Evolutionary conservation across 2,329 filamentous ascomycete genomes (phyloP).

Genomic region (Exserohilum turcica): DNA sequence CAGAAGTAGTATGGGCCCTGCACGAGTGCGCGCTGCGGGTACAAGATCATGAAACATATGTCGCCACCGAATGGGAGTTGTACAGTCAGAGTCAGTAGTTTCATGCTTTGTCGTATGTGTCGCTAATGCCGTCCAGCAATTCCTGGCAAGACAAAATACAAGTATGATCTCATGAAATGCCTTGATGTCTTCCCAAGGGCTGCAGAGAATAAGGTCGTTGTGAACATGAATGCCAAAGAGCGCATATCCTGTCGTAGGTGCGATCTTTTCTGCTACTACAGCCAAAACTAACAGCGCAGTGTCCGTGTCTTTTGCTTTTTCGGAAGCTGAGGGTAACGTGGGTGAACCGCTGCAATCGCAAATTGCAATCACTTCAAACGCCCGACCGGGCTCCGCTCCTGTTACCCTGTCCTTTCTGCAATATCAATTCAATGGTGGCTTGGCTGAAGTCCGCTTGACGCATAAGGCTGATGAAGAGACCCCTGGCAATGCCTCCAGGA

Average conservation of each 20-base stretch:
- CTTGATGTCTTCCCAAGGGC: slow-evolving; percentile 48
- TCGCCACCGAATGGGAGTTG: slow-evolving; percentile 64
- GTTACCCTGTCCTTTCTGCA: slow-evolving; percentile 56
- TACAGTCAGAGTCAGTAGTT: slow-evolving; percentile 39
- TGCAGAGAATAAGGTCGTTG: slow-evolving; percentile 48
- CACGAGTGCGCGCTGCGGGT: slow-evolving; percentile 58
- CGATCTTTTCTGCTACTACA: slow-evolving; percentile 34
- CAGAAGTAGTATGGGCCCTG: slow-evolving; percentile 59
- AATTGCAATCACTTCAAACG: slow-evolving; percentile 57
- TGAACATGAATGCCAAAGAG: slow-evolving; percentile 56
- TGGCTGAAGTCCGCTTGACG: slow-evolving; percentile 40
- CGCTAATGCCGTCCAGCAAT: slow-evolving; percentile 36
- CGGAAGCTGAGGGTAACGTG: slow-evolving; percentile 61
- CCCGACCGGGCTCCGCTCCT: slow-evolving; percentile 52
- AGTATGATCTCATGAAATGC: slow-evolving; percentile 55
- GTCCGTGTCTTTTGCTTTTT: slow-evolving; percentile 59
- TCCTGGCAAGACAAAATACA: slow-evolving; percentile 40
- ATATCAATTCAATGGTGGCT: slow-evolving; percentile 58
- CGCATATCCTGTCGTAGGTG: slow-evolving; percentile 58
- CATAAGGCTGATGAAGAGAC: slow-evolving; percentile 27
- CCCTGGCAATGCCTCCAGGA: slow-evolving; percentile 17
- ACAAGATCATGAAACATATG: slow-evolving; percentile 54
- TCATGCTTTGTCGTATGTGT: too few species aligned
- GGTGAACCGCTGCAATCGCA: slow-evolving; percentile 64
- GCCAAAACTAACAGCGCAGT: slow-evolving; percentile 46